These are phyloP conservation scores for Neurospora sp. DNA, from an alignment of 495 filamentous ascomycete species.

Conservation along the genomic window DNA sequence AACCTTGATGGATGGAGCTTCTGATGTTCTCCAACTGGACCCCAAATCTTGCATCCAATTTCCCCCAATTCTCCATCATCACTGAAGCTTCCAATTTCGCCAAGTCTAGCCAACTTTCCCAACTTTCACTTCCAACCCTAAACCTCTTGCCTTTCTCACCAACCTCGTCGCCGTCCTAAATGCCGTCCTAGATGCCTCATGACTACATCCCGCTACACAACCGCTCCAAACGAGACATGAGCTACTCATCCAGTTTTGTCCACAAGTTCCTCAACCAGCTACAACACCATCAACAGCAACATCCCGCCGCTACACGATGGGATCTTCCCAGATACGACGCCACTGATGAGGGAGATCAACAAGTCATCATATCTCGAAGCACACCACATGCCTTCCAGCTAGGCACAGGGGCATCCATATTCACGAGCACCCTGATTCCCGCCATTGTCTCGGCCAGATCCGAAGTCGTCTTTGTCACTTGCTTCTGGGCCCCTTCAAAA, in stretches of 20 bases:
- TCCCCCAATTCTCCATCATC: not conserved
- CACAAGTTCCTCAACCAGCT: constrained; percentile 15
- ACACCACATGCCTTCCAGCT: constrained; percentile 37
- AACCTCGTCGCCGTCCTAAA: not conserved
- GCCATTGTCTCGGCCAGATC: constrained; percentile 43
- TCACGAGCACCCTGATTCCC: constrained; percentile 39
- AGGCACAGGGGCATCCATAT: constrained; percentile 49
- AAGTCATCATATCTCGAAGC: constrained; percentile 35
- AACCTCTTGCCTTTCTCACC: not conserved
- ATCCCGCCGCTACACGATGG: not conserved
- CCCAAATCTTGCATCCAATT: not conserved
- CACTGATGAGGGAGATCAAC: constrained; percentile 17
- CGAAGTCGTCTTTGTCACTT: constrained; percentile 65
- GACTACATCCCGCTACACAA: not conserved
- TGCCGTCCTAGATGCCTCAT: not conserved
- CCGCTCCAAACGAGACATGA: constrained; percentile 2
- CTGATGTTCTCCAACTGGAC: not conserved
- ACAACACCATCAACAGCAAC: not conserved
- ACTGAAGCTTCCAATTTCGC: not conserved
- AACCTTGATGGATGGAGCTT: not conserved
- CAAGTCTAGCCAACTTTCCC: not conserved
- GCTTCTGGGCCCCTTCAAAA: constrained; percentile 60
- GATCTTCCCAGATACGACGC: constrained; percentile 13
- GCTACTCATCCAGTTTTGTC: constrained; percentile 8
- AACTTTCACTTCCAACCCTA: not conserved